A percentile compares a stretch with the other conserved stretches of the same genome.
Conservation (phyloP, 768 basidiomycete species). For the Russula virescens region DNA sequence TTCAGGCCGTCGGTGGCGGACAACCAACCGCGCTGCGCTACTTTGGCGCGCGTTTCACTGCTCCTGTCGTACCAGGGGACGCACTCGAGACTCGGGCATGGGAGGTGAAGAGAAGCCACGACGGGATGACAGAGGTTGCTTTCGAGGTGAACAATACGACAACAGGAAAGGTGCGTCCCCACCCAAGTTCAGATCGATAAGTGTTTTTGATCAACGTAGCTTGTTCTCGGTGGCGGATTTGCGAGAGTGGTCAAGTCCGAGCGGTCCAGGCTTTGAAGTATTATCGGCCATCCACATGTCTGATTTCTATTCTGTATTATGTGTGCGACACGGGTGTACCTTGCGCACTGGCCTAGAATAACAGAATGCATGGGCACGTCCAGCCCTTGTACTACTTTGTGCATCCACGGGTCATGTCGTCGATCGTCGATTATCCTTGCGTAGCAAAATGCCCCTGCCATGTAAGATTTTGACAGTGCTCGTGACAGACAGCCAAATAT, state of each 20-base stretch:
- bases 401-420: too few species aligned
- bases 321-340: too few species aligned
- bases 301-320: neutral
- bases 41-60: conserved; percentile 73
- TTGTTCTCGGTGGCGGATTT: conserved; percentile 18
- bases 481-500: too few species aligned
- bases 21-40: conserved; percentile 58
- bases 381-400: too few species aligned
- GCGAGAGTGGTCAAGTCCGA: conserved; percentile 9
- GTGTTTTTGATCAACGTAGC: neutral
- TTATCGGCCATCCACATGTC: too few species aligned
- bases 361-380: too few species aligned
- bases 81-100: conserved; percentile 71
- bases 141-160: conserved; percentile 37
- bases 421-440: too few species aligned
- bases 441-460: too few species aligned
- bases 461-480: too few species aligned
- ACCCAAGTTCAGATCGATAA: neutral
- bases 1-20: conserved; percentile 55
- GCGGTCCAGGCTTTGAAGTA: conserved; percentile 4
- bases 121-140: conserved; percentile 34
- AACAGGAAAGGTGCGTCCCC: conserved; percentile 34
- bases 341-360: too few species aligned
- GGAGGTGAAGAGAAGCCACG: conserved; percentile 55
- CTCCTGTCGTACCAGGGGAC: conserved; percentile 81